Percentiles rank a stretch among this genome's conserved stretches.
Evolutionary conservation across 2,329 filamentous ascomycete species (phyloP).

Genomic region (Penicillium sp.): DNA sequence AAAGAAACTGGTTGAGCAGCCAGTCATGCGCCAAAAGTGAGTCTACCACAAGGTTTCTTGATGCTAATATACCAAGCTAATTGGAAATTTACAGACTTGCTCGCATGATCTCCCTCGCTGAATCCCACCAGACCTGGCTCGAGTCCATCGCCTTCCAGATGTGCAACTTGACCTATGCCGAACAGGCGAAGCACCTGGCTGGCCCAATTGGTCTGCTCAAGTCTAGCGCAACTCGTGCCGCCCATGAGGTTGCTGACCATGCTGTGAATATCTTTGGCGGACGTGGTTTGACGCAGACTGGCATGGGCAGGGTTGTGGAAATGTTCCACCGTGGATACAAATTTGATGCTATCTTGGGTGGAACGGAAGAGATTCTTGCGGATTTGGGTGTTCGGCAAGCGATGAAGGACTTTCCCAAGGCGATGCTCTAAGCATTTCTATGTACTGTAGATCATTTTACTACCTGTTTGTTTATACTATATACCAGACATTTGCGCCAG

Average conservation of each 20-base stretch:
- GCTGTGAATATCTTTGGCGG: slow-evolving; percentile 85
- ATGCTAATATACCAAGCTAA: not conserved
- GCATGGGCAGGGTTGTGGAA: slow-evolving; percentile 81
- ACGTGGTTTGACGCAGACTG: slow-evolving; percentile 73
- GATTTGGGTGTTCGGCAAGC: slow-evolving; percentile 83
- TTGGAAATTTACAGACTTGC: slow-evolving; percentile 58
- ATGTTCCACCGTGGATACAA: slow-evolving; percentile 85
- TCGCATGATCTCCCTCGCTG: slow-evolving; percentile 80
- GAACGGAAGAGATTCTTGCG: slow-evolving; percentile 78
- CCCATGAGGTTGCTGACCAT: slow-evolving; percentile 82
- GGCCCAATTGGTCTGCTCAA: slow-evolving; percentile 84
- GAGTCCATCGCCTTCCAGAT: slow-evolving; percentile 86
- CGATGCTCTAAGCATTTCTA: slow-evolving; percentile 62
- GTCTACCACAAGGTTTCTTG: slow-evolving; percentile 16
- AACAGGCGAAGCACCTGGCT: slow-evolving; percentile 73
- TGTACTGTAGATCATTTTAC: not conserved
- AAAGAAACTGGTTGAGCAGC: slow-evolving; percentile 79
- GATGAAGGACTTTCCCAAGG: slow-evolving; percentile 80
- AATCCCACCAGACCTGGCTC: slow-evolving; percentile 83
- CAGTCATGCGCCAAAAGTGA: slow-evolving; percentile 77
- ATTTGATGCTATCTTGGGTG: slow-evolving; percentile 75
- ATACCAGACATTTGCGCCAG: not conserved
- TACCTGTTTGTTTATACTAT: not conserved
- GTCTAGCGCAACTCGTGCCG: slow-evolving; percentile 72
- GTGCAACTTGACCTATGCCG: slow-evolving; percentile 76